These are phyloP conservation scores for Pestalotiopsis sp. DNA, from an alignment of 2,329 filamentous ascomycete species.

Conservation along the genomic window DNA sequence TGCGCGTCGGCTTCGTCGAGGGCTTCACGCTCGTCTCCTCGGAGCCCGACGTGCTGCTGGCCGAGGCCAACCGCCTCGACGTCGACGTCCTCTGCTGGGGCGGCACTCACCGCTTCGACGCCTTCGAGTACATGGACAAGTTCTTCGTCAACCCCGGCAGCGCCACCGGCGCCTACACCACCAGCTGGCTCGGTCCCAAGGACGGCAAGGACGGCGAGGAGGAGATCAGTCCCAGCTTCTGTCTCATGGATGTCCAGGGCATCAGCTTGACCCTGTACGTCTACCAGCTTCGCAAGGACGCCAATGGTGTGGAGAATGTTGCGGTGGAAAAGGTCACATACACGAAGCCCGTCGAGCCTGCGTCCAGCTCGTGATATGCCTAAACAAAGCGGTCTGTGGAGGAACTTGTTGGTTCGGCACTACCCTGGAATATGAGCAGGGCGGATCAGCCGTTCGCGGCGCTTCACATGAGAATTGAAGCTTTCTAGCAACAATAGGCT, in stretches of 20 bases:
- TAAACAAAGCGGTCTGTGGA: constrained; percentile 11
- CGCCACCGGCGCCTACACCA: constrained; percentile 65
- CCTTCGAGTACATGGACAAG: constrained; percentile 75
- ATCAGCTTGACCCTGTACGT: constrained; percentile 96
- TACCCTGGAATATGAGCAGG: background rate
- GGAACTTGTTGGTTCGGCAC: background rate
- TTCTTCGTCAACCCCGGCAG: constrained; percentile 73
- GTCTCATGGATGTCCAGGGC: constrained; percentile 97
- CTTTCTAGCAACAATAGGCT: background rate
- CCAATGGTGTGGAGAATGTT: constrained; percentile 76
- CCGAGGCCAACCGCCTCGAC: constrained; percentile 69
- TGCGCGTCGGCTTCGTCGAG: constrained; percentile 69
- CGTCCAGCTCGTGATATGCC: constrained; percentile 49
- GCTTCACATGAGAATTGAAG: background rate
- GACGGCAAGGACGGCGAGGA: constrained; percentile 60
- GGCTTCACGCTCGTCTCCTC: constrained; percentile 69
- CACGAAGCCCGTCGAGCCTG: constrained; percentile 71
- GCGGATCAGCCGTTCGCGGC: no score
- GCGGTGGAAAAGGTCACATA: constrained; percentile 87
- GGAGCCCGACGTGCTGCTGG: constrained; percentile 67
- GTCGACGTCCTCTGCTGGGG: constrained; percentile 72
- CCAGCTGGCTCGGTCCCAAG: constrained; percentile 45
- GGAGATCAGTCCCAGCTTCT: constrained; percentile 87
- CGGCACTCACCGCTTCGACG: constrained; percentile 69
- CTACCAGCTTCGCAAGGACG: constrained; percentile 81